Evolutionary conservation across 2,329 filamentous ascomycete species (phyloP).

Genomic region (Fusarium mundagurra): DNA sequence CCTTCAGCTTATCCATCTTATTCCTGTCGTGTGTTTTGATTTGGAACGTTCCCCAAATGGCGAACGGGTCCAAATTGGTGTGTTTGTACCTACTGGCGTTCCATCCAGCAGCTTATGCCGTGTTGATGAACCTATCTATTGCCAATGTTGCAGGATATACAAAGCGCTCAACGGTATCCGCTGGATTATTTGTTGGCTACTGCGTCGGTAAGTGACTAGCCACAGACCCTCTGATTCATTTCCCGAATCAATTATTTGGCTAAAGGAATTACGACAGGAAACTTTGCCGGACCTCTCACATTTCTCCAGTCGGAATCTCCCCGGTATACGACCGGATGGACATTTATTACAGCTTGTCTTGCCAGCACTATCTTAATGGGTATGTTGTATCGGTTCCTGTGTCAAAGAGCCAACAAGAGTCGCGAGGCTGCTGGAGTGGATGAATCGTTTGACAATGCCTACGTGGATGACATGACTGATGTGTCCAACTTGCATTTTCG

Average conservation of each 20-base stretch:
- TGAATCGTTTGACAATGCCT: neutral
- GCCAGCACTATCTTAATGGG: neutral
- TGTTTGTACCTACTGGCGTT: neutral
- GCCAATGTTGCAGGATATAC: neutral
- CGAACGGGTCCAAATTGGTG: neutral
- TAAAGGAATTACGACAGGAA: neutral
- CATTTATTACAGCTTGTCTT: neutral
- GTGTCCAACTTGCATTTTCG: neutral
- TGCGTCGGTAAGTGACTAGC: neutral
- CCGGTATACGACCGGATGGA: neutral
- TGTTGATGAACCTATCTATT: neutral
- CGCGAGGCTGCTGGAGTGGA: neutral
- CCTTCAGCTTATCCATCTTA: neutral
- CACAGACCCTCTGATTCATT: neutral
- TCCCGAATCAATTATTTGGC: neutral
- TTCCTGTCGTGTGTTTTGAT: neutral
- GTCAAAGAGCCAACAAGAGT: neutral
- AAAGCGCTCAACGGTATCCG: neutral
- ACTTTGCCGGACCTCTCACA: neutral
- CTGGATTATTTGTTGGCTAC: neutral
- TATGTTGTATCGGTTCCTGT: neutral
- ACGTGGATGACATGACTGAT: neutral
- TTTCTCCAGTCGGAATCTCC: neutral
- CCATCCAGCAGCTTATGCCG: neutral
- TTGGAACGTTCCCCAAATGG: neutral